Evolutionary conservation across 208 protist species (phyloP), one percentile per base, ranked within the genome.

Genomic region (Trypanosoma conorhini): DNA sequence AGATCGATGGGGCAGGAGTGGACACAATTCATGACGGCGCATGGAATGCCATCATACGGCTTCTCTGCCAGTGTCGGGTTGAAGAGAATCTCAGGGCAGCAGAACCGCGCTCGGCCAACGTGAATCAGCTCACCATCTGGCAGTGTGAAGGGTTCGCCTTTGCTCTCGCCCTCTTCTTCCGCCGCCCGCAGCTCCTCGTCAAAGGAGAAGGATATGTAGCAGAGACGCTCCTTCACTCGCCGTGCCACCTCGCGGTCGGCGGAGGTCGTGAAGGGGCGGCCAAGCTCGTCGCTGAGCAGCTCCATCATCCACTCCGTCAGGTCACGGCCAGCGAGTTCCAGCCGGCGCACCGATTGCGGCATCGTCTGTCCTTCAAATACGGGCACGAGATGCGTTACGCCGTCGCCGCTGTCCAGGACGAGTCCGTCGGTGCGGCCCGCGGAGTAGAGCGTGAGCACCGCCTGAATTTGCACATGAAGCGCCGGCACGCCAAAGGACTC

Each of bases 81-180:
- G 87, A 99, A 99, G 51, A 99, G 82, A n/a, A 92, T 85, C 81
- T 99, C 98, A 35, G 98, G 93, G 78, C 91, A 98, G 58, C 89
- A 82, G 79, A 96, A 96, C 42, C 91, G 82, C 77, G 94, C 82
- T 58, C 72, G 80, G 42, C 82, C 82, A n/a, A 96, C 81, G 30
- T 79, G 77, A 67, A 97, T 90, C n/a, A 97, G 84, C 76, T 95
- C 83, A 40, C 97, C 90, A 75, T 99, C 98, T 58, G 87, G 96
- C 78, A 99, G 67, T 86, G 96, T 88, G 79, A 96, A 98, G 19
- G 82, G 76, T 77, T 94, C 92, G 5, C 22, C 72, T 17, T 10
- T 33, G 10, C 13, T 42, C 4, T 55, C 55, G 3, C 63, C 56
- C 26, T 38, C 33, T 35, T 62, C 56, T 50, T 67, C 76, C n/a